Conservation (phyloP, 257 asterid genomes). For the Phtheirospermum japonicum region DNA sequence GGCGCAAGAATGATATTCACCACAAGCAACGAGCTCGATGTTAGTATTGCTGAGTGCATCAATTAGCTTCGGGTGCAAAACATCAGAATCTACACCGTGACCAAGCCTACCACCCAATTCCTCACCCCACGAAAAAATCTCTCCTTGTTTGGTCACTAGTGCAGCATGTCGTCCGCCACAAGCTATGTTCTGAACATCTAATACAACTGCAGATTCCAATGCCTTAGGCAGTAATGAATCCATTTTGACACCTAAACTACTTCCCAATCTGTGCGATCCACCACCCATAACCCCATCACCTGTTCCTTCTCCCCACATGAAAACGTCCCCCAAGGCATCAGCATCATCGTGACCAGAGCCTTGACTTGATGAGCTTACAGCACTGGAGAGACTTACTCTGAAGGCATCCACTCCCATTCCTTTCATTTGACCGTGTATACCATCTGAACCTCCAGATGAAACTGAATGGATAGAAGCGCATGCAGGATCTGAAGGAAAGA, state of each 20-base stretch:
- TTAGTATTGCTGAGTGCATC: constrained; percentile 68
- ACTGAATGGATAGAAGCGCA: constrained; percentile 66
- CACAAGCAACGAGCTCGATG: constrained; percentile 88
- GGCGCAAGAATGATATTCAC: constrained; percentile 89
- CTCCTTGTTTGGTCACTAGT: constrained; percentile 87
- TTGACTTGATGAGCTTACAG: constrained; percentile 96
- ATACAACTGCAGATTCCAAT: constrained; percentile 82
- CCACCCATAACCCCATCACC: constrained; percentile 84
- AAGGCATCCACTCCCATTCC: constrained; percentile 77
- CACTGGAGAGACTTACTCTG: constrained; percentile 95
- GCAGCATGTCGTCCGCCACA: constrained; percentile 88
- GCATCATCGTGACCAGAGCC: constrained; percentile 97
- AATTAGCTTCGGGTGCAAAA: constrained; percentile 74
- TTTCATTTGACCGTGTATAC: constrained; percentile 67
- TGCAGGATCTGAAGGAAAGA: constrained; percentile 75
- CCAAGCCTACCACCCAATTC: constrained; percentile 94
- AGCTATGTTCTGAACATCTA: constrained; percentile 88
- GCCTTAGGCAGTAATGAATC: constrained; percentile 83
- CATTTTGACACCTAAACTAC: constrained; percentile 46
- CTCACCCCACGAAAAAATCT: constrained; percentile 91
- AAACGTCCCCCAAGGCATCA: constrained; percentile 92
- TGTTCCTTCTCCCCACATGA: constrained; percentile 89
- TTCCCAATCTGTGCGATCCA: constrained; percentile 58
- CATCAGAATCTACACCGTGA: constrained; percentile 91
- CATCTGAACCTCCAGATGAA: constrained; percentile 87